A percentile compares a stretch with the other conserved stretches of the same genome.
phyloP scores from a whole-genome alignment of 306 rosid genomes.

The Psophocarpus tetragonolobus region DNA sequence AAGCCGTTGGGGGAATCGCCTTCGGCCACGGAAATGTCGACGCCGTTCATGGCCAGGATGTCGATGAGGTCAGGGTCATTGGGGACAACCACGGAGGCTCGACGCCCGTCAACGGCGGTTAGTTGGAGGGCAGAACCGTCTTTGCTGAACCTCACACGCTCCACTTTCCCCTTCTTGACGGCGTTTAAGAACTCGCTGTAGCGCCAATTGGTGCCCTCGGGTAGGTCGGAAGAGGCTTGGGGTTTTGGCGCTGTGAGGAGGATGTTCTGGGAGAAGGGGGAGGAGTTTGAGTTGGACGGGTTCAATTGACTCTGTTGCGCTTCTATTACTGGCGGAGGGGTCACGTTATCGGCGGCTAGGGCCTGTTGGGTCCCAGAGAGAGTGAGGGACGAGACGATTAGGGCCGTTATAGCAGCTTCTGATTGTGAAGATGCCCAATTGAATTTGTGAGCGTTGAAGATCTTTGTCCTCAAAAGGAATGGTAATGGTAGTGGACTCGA shows the following conservation, averaged over 20 bases:
- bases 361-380: slow-evolving; percentile 50
- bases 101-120: slow-evolving; percentile 91
- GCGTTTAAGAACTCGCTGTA: slow-evolving; percentile 95
- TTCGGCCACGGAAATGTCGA: slow-evolving; percentile 88
- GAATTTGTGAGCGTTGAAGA: slow-evolving; percentile 30
- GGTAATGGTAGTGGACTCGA: slow-evolving; percentile 38
- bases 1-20: slow-evolving; percentile 79
- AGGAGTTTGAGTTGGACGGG: slow-evolving; percentile 37
- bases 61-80: slow-evolving; percentile 97
- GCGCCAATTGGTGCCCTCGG: slow-evolving; percentile 92
- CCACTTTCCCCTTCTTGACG: slow-evolving; percentile 92
- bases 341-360: slow-evolving; percentile 52
- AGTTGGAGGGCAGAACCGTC: slow-evolving; percentile 90
- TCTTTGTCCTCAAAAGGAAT: slow-evolving; percentile 37
- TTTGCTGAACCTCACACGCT: slow-evolving; percentile 86
- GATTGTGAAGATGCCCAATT: slow-evolving; percentile 59
- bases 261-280: slow-evolving; percentile 71
- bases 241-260: slow-evolving; percentile 79
- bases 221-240: slow-evolving; percentile 75
- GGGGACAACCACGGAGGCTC: slow-evolving; percentile 83
- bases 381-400: slow-evolving; percentile 55
- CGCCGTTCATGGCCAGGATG: slow-evolving; percentile 93
- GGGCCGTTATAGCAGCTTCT: slow-evolving; percentile 68
- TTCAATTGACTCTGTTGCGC: slow-evolving; percentile 51
- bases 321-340: slow-evolving; percentile 57